These are phyloP conservation scores for Silene noctiflora DNA, from an alignment of 179 eudicot species.

Conservation along the genomic window DNA sequence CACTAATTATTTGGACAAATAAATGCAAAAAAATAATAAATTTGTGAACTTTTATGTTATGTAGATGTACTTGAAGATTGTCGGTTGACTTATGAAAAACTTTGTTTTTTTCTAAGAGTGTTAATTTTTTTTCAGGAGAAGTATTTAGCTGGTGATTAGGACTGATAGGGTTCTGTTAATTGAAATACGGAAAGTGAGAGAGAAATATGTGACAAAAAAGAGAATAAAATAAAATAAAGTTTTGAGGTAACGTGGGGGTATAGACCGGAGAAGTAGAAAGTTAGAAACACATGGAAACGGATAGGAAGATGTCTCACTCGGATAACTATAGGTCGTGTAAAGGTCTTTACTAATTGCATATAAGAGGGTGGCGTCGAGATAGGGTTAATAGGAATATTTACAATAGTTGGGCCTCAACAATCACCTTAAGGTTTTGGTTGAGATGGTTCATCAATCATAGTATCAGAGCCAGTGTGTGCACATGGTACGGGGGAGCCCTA, in stretches of 20 bases:
- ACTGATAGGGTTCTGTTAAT: background rate
- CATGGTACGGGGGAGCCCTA: too few relatives aligned
- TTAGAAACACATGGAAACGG: too few relatives aligned
- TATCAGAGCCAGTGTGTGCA: too few relatives aligned
- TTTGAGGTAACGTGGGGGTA: background rate
- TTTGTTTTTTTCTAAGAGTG: background rate
- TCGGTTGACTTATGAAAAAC: slow-evolving; percentile 10
- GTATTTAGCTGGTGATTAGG: background rate
- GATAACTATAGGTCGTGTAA: too few relatives aligned
- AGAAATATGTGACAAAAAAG: background rate
- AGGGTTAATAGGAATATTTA: too few relatives aligned
- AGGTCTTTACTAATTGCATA: too few relatives aligned
- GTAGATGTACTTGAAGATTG: background rate
- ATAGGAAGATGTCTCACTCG: too few relatives aligned
- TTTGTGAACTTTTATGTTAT: background rate
- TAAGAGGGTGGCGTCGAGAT: too few relatives aligned
- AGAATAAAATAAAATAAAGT: background rate
- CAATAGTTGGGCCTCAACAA: too few relatives aligned
- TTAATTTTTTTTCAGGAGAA: background rate
- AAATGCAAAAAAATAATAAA: background rate
- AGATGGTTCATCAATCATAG: too few relatives aligned
- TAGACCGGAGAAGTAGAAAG: background rate
- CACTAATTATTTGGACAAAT: slow-evolving; percentile 15
- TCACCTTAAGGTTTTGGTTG: too few relatives aligned
- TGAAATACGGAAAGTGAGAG: background rate